These are phyloP conservation scores for Farysia itapuensis DNA, from an alignment of 1,284 basidiomycete species.

Conservation along the genomic window DNA sequence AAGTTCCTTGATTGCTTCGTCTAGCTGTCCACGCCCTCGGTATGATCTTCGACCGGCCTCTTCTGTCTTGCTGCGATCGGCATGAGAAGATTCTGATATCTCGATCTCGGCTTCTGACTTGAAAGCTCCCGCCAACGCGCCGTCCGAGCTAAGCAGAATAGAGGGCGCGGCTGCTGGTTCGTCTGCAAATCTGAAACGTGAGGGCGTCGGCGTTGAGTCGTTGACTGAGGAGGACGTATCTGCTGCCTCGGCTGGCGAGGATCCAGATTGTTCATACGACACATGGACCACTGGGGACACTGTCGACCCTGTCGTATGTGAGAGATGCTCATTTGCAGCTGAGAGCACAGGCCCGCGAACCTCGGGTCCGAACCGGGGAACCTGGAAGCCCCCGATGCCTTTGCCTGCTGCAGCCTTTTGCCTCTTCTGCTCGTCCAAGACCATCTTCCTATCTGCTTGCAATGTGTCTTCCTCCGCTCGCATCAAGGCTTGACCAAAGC, in stretches of 20 bases:
- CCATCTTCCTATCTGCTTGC: constrained; percentile 41
- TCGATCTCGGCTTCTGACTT: not conserved
- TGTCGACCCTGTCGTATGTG: too few species aligned
- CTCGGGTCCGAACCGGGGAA: constrained; percentile 35
- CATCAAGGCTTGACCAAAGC: constrained; percentile 52
- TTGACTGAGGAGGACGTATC: constrained; percentile 11
- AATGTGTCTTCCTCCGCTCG: constrained; percentile 51
- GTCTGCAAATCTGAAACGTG: constrained; percentile 27
- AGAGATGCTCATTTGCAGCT: not conserved
- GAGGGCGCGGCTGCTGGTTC: constrained; percentile 13
- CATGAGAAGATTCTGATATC: not conserved
- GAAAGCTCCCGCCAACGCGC: not conserved
- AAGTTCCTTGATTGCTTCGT: constrained; percentile 51
- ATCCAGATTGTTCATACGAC: too few species aligned
- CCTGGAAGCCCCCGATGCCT: constrained; percentile 8
- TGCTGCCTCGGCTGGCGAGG: not conserved
- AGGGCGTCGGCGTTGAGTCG: constrained; percentile 36
- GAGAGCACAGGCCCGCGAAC: constrained; percentile 33
- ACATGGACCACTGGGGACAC: too few species aligned
- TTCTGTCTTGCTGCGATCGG: not conserved
- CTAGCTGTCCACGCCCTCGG: constrained; percentile 40
- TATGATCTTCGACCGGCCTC: constrained; percentile 14
- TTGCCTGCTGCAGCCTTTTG: constrained; percentile 8
- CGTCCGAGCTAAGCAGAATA: too few species aligned
- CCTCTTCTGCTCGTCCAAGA: constrained; percentile 41